Evolutionary conservation across 2,329 filamentous ascomycete genomes (phyloP).

Genomic region (Rhynchosporium graminicola): DNA sequence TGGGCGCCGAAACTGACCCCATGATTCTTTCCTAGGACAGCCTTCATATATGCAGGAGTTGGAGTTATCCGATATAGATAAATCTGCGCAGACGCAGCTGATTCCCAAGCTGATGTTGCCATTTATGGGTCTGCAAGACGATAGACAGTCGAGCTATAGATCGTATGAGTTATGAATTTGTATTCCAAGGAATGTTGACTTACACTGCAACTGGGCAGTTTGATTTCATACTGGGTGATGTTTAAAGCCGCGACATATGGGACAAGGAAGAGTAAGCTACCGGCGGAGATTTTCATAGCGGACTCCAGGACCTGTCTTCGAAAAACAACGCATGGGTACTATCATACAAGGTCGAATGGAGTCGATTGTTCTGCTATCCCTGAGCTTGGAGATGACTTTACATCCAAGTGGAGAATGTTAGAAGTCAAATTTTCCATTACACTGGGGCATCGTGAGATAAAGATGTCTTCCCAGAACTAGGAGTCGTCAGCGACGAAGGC

Average conservation of each 20-base stretch:
- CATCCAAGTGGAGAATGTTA: background rate
- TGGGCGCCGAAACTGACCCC: background rate
- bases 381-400: background rate
- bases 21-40: conserved; percentile 2
- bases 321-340: background rate
- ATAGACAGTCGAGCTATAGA: conserved; percentile 1
- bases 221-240: background rate
- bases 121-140: conserved; percentile 1
- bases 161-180: background rate
- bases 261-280: background rate
- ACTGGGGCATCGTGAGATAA: background rate
- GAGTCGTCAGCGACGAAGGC: background rate
- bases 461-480: background rate
- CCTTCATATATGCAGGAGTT: conserved; percentile 1
- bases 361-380: background rate
- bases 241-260: background rate
- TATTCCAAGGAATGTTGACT: background rate
- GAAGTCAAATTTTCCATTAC: too few relatives aligned
- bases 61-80: background rate
- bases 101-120: background rate
- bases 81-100: background rate
- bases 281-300: background rate
- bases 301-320: background rate
- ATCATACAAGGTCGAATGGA: background rate
- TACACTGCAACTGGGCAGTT: background rate